phyloP scores from a whole-genome alignment of 768 basidiomycete genomes.

The Trametes punicea region DNA sequence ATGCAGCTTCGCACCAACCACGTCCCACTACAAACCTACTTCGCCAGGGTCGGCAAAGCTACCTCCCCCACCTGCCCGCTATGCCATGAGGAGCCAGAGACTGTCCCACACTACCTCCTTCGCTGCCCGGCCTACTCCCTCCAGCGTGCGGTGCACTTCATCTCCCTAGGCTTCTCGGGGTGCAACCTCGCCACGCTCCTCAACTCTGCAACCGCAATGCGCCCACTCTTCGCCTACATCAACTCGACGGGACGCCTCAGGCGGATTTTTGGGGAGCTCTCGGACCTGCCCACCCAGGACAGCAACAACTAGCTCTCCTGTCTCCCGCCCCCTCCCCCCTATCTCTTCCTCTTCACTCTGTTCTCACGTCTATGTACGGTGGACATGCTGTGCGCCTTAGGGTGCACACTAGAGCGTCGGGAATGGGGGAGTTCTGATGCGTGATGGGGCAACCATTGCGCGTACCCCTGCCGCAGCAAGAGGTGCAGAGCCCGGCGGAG shows the following conservation, averaged over 20 bases:
- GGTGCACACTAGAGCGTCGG: not conserved
- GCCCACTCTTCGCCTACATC: not conserved
- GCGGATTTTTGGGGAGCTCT: not conserved
- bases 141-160: not conserved
- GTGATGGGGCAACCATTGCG: not conserved
- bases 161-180: not conserved
- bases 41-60: too few relatives aligned
- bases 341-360: not conserved
- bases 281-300: not conserved
- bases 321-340: not conserved
- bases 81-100: too few relatives aligned
- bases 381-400: not conserved
- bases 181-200: not conserved
- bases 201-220: not conserved
- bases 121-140: too few relatives aligned
- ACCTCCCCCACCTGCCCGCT: too few relatives aligned
- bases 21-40: too few relatives aligned
- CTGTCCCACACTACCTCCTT: too few relatives aligned
- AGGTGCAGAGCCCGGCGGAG: not conserved
- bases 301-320: not conserved
- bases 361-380: not conserved
- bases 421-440: not conserved
- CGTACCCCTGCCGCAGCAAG: not conserved
- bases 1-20: too few relatives aligned
- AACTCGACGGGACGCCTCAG: not conserved